Conservation (phyloP, 768 basidiomycete species). For the Termitomyces sp. region DNA sequence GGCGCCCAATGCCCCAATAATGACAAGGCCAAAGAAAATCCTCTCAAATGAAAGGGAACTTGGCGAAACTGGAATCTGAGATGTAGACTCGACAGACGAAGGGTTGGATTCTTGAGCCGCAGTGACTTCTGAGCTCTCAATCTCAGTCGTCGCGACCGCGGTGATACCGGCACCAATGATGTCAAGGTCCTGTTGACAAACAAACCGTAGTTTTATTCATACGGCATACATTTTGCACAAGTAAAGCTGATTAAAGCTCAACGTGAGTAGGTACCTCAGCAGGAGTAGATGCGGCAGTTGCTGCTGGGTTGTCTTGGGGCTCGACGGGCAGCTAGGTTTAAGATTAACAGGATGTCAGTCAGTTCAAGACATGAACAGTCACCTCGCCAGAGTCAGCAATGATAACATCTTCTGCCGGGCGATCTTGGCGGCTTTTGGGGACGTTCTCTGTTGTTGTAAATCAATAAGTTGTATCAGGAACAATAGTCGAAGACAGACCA, state of each 20-base stretch:
- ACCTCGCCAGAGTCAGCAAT: conserved; percentile 92
- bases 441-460: conserved; percentile 56
- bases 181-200: conserved; percentile 42
- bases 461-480: background rate
- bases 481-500: conserved; percentile 38
- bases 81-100: background rate
- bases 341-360: conserved; percentile 3
- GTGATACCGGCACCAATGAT: conserved; percentile 16
- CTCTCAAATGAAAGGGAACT: conserved; percentile 23
- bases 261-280: conserved; percentile 91
- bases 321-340: conserved; percentile 49
- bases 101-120: background rate
- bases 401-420: conserved; percentile 70
- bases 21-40: conserved; percentile 34
- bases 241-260: conserved; percentile 76
- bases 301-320: background rate
- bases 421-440: conserved; percentile 65
- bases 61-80: conserved; percentile 12
- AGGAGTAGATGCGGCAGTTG: conserved; percentile 55
- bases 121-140: background rate
- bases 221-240: conserved; percentile 33
- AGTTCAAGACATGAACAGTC: conserved; percentile 9
- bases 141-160: conserved; percentile 8
- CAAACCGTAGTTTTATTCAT: conserved; percentile 51
- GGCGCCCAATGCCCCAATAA: conserved; percentile 41